Base-by-base conservation (phyloP, 306 rosid genomes). In the Fragaria iinumae region DNA sequence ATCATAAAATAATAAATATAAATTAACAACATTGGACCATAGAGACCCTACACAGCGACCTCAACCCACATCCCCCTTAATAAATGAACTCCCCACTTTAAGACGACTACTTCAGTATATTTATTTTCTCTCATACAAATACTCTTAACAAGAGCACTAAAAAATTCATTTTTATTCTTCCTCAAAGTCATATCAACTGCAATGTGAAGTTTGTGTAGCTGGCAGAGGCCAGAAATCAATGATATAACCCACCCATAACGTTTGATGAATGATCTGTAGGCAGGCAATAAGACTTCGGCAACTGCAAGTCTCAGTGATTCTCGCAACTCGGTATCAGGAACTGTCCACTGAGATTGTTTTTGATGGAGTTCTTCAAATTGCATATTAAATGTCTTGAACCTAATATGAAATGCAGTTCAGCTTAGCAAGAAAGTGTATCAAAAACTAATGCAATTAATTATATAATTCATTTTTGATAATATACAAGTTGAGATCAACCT, bases 301-400 rank as follows among this genome's bases (percentile, higher is more conserved):
- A 95, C 98, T 0, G 98, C 92, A 73, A 95, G 99, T 84, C 97
- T 85, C 44, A 95, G 89, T 80, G 99, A 95, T 80, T 92, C 99
- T 80, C 93, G 92, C 82, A 95, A 86, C 88, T 95, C 98, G 0
- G 88, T 67, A 88, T 95, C 99, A 7, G 93, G 99, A 79, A 91
- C 99, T 4, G 97, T 84, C 99, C 99, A 95, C 74, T 95, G 97
- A 73, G 97, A 95, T 83, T 95, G 99, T 69, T 88, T 95, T 86
- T 92, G 99, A 86, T 95, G 98, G 76, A 92, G 90, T 66, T 95
- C 99, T 89, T 92, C 99, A 69, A 95, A 95, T 79, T 91, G 93
- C 76, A 81, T 18, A 81, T 92, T 95, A 88, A 92, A 91, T 23
- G 76, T 34, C 87, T 92, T 95, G 74, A 95, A 89, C 89, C 98